Conservation (phyloP, 202 grass and related monocot species). For the Cymbopogon flexuosus region DNA sequence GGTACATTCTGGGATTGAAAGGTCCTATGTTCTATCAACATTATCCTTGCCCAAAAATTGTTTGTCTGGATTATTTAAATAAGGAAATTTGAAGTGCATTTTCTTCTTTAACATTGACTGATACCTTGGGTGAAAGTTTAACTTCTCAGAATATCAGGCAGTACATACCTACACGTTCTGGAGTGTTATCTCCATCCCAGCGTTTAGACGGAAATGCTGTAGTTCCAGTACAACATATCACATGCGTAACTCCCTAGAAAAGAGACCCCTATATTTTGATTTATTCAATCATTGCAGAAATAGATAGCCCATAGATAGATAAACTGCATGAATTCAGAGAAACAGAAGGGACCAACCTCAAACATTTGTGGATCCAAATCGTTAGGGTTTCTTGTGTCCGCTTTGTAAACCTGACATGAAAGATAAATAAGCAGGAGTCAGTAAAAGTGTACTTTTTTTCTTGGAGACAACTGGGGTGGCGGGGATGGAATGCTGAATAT, state of each 20-base stretch:
- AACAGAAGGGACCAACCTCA: slow-evolving; percentile 50
- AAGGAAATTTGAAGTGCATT: not conserved
- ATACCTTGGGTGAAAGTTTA: not conserved
- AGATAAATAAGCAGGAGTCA: slow-evolving; percentile 8
- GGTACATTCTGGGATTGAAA: not conserved
- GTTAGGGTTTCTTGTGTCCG: slow-evolving; percentile 61
- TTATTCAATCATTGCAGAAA: slow-evolving; percentile 58
- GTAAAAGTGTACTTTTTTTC: not conserved
- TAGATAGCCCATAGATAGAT: slow-evolving; percentile 10
- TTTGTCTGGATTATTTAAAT: not conserved
- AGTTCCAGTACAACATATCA: slow-evolving; percentile 90
- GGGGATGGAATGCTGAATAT: not conserved
- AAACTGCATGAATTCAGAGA: slow-evolving; percentile 1
- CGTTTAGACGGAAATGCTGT: slow-evolving; percentile 94
- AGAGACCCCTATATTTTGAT: slow-evolving; percentile 64
- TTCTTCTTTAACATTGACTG: not conserved
- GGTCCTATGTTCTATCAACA: not conserved
- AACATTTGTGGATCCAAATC: slow-evolving; percentile 70
- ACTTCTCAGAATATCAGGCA: slow-evolving; percentile 8
- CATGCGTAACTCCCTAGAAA: slow-evolving; percentile 97
- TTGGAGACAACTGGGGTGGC: not conserved
- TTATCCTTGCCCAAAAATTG: not conserved
- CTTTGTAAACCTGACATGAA: slow-evolving; percentile 53
- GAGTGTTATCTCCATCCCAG: slow-evolving; percentile 93
- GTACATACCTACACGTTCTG: slow-evolving; percentile 76